phyloP scores from a whole-genome alignment of 345 rosid species.

The Psidium guajava region DNA sequence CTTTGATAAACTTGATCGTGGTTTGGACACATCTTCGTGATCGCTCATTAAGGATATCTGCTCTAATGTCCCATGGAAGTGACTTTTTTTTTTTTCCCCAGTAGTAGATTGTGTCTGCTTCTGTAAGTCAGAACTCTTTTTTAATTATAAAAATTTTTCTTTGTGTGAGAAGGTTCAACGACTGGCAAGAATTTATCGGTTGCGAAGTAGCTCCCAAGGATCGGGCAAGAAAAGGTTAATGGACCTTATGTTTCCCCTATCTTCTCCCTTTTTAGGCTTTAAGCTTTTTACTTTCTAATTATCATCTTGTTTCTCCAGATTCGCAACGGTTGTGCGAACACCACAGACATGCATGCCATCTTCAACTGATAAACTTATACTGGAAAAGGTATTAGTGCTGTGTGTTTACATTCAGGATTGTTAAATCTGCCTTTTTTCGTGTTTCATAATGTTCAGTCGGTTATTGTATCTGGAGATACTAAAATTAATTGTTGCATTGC shows the following conservation, averaged over 20 bases:
- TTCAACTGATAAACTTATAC: slow-evolving; percentile 53
- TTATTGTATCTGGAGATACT: not conserved
- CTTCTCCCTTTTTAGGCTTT: not conserved
- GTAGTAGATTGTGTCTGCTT: not conserved
- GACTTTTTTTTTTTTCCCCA: not conserved
- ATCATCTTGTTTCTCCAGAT: slow-evolving; percentile 22
- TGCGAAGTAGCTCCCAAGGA: slow-evolving; percentile 52
- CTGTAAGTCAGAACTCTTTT: not conserved
- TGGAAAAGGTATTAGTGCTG: slow-evolving; percentile 43
- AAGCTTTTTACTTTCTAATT: not conserved
- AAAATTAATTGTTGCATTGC: not conserved
- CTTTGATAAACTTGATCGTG: not conserved
- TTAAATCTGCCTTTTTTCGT: not conserved
- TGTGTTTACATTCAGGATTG: not conserved
- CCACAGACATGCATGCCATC: slow-evolving; percentile 84
- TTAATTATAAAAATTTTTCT: not conserved
- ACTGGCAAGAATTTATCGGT: slow-evolving; percentile 64
- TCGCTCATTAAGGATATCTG: not conserved
- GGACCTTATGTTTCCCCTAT: not conserved
- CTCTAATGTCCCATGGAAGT: not conserved
- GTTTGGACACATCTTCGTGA: not conserved
- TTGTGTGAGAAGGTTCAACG: slow-evolving; percentile 34
- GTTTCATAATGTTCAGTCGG: not conserved
- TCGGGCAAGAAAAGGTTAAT: slow-evolving; percentile 78
- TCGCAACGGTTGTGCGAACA: slow-evolving; percentile 60